A percentile compares a stretch with the other conserved stretches of the same genome.
Evolutionary conservation across 345 rosid species (phyloP).

Genomic region (Euphorbia tirucalli): DNA sequence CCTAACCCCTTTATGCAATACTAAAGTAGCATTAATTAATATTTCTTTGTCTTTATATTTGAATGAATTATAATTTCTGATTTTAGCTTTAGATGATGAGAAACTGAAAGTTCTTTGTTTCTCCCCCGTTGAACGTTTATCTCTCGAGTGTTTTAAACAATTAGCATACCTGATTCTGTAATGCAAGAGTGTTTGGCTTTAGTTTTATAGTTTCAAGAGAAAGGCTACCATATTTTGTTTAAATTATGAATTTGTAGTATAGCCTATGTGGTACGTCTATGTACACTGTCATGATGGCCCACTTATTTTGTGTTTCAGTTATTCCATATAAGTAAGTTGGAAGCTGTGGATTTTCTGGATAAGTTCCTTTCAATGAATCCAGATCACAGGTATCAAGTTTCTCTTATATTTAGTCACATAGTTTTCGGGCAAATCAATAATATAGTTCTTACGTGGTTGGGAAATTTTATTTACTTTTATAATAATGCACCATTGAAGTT

Average conservation of each 20-base stretch:
- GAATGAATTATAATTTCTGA: background rate
- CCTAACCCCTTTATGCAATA: conserved; percentile 18
- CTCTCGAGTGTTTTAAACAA: background rate
- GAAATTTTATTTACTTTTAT: background rate
- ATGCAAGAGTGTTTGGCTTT: background rate
- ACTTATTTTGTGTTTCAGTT: conserved; percentile 43
- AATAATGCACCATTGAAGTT: no score
- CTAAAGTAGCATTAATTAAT: background rate
- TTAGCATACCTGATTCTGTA: background rate
- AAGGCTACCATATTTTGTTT: background rate
- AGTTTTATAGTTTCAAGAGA: background rate
- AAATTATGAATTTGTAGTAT: background rate
- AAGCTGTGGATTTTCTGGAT: conserved; percentile 71
- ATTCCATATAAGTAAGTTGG: conserved; percentile 71
- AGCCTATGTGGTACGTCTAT: background rate
- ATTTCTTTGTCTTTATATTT: background rate
- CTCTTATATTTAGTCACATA: background rate
- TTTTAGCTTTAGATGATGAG: background rate
- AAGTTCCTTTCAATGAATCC: conserved; percentile 89
- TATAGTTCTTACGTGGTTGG: background rate
- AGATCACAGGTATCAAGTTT: conserved; percentile 54
- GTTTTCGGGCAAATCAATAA: background rate
- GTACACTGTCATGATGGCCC: conserved; percentile 17
- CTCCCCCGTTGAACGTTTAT: background rate
- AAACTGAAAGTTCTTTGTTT: background rate